phyloP scores from a whole-genome alignment of 495 filamentous ascomycete species.

The Viridothelium virens region DNA sequence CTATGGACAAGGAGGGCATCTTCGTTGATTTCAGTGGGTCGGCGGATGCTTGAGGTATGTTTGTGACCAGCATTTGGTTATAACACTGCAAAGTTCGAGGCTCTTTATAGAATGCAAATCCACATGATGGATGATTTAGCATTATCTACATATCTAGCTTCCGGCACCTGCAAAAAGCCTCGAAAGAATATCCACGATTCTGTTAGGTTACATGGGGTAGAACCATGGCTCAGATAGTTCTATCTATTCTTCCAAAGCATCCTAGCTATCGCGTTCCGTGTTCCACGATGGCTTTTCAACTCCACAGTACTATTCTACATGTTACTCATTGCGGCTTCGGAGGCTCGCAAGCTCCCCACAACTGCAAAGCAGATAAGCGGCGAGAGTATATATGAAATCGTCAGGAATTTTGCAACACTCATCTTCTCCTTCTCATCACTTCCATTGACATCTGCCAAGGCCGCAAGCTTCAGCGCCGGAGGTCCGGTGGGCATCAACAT shows the following conservation, averaged over 20 bases:
- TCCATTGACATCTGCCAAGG: constrained; percentile 57
- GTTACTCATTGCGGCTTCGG: constrained; percentile 18
- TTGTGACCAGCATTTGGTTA: not conserved
- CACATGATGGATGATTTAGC: too few species aligned
- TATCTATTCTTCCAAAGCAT: not conserved
- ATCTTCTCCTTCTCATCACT: constrained; percentile 54
- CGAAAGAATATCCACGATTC: too few species aligned
- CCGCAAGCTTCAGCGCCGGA: constrained; percentile 60
- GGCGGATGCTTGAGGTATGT: not conserved
- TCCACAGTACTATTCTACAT: not conserved
- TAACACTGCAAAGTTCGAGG: not conserved
- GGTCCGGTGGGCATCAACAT: constrained; percentile 74
- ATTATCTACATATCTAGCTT: too few species aligned
- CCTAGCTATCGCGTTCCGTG: not conserved
- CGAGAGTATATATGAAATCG: constrained; percentile 28
- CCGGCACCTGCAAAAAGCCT: too few species aligned
- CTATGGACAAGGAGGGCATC: not conserved
- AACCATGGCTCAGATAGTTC: too few species aligned
- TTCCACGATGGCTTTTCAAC: not conserved
- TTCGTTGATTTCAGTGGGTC: not conserved
- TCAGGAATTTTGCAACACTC: constrained; percentile 62
- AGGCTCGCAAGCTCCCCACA: constrained; percentile 22
- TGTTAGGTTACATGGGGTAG: too few species aligned
- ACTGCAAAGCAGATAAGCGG: constrained; percentile 24
- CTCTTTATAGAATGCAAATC: too few species aligned